Base-by-base conservation (phyloP, 331 rosid species). In the Acacia concinna region DNA sequence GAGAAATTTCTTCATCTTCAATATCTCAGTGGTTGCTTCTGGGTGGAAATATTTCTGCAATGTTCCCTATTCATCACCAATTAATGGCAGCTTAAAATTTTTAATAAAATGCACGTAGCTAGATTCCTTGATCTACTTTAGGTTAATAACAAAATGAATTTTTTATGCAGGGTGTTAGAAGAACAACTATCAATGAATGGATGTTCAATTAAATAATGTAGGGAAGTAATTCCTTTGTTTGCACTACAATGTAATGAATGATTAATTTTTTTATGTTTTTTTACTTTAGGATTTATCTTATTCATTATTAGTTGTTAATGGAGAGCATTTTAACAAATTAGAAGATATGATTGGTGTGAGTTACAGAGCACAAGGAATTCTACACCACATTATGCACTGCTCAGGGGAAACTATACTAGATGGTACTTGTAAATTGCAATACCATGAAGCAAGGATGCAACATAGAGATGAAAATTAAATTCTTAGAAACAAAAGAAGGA, bases 11-110 rank as follows among this genome's bases (percentile, higher is more conserved):
- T 27, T 41, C 63, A 67, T 52, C 71, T 52, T 74, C 54, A 66
- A 54, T 41, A 74, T 74, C 41, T 68, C 67, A 76, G 30, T 68
- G 74, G 67, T 67, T 67, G 43, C 44, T 74, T 41, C 80, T 40
- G 76, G 62, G 46, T 67, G 80, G 35, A 25, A 6, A 68, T 18
- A 11, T 28, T 60, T 60, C 68, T 63, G 68, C 13, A 15, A 6
- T 63, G 40, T 63, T 63, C 41, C 68, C 68, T 63, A 63, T 63
- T 63, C 68, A 63, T 63, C 9, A 13, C 6, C 25, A 63, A 63
- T 63, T 6, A 28, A 60, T 28, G 37, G 37, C 12, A 28, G 67
- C 38, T 30, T 28, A 30, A 5, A 60, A 28, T 12, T 60, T 59
- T 59, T 59, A 27, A 59, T 4, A 27, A 59, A 27, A 59, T 27